Percentiles rank a stretch among this genome's conserved stretches.
phyloP scores from a whole-genome alignment of 768 basidiomycete species.

The Mycena rosella region DNA sequence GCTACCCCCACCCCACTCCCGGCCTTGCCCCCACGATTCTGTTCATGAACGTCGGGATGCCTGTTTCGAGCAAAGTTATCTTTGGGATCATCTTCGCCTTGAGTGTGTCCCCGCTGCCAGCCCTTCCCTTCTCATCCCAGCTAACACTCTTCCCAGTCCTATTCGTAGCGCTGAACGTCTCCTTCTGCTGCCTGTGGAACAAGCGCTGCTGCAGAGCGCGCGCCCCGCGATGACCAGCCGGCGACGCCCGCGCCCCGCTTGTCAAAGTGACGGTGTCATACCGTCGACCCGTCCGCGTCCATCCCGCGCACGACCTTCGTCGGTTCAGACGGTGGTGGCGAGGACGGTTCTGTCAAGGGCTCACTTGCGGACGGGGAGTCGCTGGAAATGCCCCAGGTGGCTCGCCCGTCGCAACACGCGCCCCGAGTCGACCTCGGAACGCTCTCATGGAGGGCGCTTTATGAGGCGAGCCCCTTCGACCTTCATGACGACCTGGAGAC shows the following conservation, averaged over 20 bases:
- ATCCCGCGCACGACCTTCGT: background rate
- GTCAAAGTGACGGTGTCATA: background rate
- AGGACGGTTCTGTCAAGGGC: too few relatives aligned
- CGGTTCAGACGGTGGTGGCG: background rate
- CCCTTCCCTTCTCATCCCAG: background rate
- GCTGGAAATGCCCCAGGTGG: too few relatives aligned
- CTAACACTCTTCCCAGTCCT: background rate
- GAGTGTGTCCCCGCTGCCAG: background rate
- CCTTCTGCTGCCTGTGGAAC: background rate
- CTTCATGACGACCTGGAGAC: too few relatives aligned
- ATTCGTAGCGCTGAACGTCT: background rate
- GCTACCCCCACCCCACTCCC: background rate
- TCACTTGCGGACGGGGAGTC: too few relatives aligned
- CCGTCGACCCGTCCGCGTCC: background rate
- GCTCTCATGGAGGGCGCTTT: too few relatives aligned
- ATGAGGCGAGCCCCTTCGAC: too few relatives aligned
- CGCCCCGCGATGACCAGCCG: background rate
- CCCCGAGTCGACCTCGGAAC: too few relatives aligned
- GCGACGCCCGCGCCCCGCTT: background rate
- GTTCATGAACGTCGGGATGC: background rate
- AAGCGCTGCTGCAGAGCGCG: background rate
- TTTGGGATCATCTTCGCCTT: background rate
- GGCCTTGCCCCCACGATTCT: background rate
- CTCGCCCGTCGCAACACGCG: too few relatives aligned
- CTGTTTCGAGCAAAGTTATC: background rate